Percentiles rank a stretch among this genome's conserved stretches.
Evolutionary conservation across 305 asterid genomes (phyloP).

Genomic region (Fraxinus sp.): DNA sequence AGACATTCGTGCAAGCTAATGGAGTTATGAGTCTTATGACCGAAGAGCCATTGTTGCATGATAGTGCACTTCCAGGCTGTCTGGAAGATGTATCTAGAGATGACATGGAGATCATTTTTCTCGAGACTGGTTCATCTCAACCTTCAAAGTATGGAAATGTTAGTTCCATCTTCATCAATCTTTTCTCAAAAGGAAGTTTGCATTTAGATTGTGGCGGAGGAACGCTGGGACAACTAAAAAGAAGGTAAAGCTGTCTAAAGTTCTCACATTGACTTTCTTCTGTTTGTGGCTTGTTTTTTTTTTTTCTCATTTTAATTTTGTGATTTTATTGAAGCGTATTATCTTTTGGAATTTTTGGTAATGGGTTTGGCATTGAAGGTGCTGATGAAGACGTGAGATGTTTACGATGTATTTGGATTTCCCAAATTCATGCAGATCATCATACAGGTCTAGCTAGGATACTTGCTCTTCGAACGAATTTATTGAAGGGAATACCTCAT

Average conservation of each 20-base stretch:
- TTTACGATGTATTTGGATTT: conserved; percentile 82
- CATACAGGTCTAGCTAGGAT: conserved; percentile 92
- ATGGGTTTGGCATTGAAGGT: conserved; percentile 72
- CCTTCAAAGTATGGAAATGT: conserved; percentile 91
- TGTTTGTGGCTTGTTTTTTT: neutral
- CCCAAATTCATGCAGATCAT: conserved; percentile 97
- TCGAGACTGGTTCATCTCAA: conserved; percentile 96
- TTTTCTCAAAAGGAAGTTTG: conserved; percentile 73
- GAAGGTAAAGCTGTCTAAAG: conserved; percentile 48
- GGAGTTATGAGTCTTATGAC: conserved; percentile 26
- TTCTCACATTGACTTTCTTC: neutral
- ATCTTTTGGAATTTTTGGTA: conserved; percentile 12
- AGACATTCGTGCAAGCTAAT: conserved; percentile 16
- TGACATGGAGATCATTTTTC: conserved; percentile 86
- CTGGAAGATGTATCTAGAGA: conserved; percentile 73
- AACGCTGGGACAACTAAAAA: conserved; percentile 83
- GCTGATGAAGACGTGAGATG: conserved; percentile 75
- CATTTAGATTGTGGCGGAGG: conserved; percentile 95
- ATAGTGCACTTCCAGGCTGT: conserved; percentile 58
- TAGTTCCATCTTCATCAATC: conserved; percentile 38
- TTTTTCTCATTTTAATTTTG: neutral
- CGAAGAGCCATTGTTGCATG: conserved; percentile 77
- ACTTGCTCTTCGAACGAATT: conserved; percentile 65
- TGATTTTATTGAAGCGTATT: neutral
- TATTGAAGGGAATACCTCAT: conserved; percentile 57